Percentiles rank a stretch among this genome's conserved stretches.
phyloP scores from a whole-genome alignment of 345 rosid species.

The Streptanthus diversifolius region DNA sequence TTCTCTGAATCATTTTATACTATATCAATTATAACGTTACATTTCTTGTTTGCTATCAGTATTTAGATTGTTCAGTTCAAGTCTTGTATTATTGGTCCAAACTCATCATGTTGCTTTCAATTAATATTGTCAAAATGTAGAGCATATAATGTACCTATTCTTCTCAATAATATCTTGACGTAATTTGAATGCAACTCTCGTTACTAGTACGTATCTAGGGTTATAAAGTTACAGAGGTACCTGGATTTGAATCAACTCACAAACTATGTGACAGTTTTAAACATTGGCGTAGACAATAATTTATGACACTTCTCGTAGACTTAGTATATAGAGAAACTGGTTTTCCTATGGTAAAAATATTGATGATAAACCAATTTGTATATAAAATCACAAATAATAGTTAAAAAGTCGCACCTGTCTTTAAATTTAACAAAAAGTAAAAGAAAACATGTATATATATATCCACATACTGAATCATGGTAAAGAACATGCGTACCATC shows the following conservation, averaged over 20 bases:
- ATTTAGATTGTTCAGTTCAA: neutral
- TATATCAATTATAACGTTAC: neutral
- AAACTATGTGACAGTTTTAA: neutral
- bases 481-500: neutral
- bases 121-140: neutral
- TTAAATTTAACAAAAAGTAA: neutral
- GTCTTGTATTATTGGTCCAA: constrained; percentile 16
- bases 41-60: neutral
- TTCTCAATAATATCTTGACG: neutral
- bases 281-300: neutral
- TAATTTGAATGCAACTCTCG: neutral
- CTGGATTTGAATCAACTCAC: neutral
- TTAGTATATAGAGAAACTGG: neutral
- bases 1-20: neutral
- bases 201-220: neutral
- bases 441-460: too few relatives aligned
- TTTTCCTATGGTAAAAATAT: neutral
- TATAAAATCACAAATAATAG: neutral
- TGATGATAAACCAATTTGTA: neutral
- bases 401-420: neutral
- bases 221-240: neutral
- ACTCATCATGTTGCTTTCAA: neutral
- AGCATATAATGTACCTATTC: neutral
- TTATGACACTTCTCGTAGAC: neutral
- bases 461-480: neutral